Evolutionary conservation across 306 rosid genomes (phyloP).

Genomic region (Quercus engelmannii): DNA sequence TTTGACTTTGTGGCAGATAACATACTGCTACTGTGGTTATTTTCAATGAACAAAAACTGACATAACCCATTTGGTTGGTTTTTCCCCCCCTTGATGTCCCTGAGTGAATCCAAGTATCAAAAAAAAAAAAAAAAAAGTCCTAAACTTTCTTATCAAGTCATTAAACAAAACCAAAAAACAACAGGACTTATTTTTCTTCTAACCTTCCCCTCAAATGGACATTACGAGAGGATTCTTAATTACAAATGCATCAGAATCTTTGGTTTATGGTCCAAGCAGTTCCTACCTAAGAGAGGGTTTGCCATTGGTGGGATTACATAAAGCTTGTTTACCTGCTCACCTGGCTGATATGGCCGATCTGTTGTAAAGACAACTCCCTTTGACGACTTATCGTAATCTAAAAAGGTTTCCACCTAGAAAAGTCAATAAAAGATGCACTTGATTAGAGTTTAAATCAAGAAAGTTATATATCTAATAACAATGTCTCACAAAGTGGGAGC

Average conservation of each 20-base stretch:
- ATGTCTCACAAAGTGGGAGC: not conserved
- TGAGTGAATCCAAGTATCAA: not conserved
- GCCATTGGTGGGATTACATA: slow-evolving; percentile 9
- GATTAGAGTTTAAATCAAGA: slow-evolving; percentile 11
- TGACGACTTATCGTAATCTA: slow-evolving; percentile 80
- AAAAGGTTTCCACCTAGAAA: slow-evolving; percentile 82
- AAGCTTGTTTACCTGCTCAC: slow-evolving; percentile 88
- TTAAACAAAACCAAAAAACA: not conserved
- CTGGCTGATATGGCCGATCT: slow-evolving; percentile 84
- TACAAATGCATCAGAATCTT: not conserved
- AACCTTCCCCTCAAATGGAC: not conserved
- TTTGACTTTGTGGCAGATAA: not conserved
- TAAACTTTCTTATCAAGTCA: not conserved
- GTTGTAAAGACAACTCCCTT: slow-evolving; percentile 83
- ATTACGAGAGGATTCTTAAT: not conserved
- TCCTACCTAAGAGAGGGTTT: not conserved
- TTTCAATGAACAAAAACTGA: not conserved
- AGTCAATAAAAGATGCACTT: slow-evolving; percentile 19
- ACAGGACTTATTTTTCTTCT: not conserved
- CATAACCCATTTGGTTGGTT: not conserved
- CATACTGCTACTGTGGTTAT: not conserved
- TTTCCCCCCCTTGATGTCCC: not conserved
- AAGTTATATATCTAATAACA: not conserved
- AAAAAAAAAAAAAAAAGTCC: not conserved
- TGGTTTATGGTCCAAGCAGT: not conserved